Evolutionary conservation across 1,284 basidiomycete species (phyloP), one percentile per base, ranked within the genome.

Genomic region (Ganoderma meredithae): DNA sequence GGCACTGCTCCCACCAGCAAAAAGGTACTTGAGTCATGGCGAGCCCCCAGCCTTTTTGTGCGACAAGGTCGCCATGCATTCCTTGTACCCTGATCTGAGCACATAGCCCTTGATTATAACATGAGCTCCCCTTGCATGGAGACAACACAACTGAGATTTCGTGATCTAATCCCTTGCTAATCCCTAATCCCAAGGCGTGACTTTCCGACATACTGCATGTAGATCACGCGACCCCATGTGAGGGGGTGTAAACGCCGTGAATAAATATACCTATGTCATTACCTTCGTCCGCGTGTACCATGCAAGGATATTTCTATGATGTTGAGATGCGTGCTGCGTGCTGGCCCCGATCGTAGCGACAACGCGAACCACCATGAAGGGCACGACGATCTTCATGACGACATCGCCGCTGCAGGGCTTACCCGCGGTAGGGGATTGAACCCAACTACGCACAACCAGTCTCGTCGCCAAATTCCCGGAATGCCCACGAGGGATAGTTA

Each of bases 1-100:
- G 6, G 60, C 66, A 65, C 71, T 60, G 71, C 71, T 68, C 70
- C 71, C 22, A 36, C 19, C 25, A 22, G 19, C 6, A 52, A 49
- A 33, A 41, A 15, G 41, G 39, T 22, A 10, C 27, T 27, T 27
- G n/a, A 31, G 27, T 52, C 58, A 22, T 43, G 40, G 58, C 58
- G 47, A 59, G 17, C n/a, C n/a, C 0, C 17, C 15, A 47, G 9
- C 13, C 13, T n/a, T n/a, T 25, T 52, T 13, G 47, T 52, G 22
- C 47, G 12, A 22, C 10, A 13, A 22, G 13, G 8, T 25, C 52
- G 22, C 27, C 27, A 6, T 27, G 52, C 17, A 55, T 8, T 13
- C 52, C 1, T 55, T 49, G 44, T 13, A 49, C 47, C 22, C 22
- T 22, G 12, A 10, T 3, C 9, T n/a, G 22, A n/a, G n/a, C 13